Base-by-base conservation (phyloP, 164 flowering plant genomes). In the Dillenia suffruticosa region DNA sequence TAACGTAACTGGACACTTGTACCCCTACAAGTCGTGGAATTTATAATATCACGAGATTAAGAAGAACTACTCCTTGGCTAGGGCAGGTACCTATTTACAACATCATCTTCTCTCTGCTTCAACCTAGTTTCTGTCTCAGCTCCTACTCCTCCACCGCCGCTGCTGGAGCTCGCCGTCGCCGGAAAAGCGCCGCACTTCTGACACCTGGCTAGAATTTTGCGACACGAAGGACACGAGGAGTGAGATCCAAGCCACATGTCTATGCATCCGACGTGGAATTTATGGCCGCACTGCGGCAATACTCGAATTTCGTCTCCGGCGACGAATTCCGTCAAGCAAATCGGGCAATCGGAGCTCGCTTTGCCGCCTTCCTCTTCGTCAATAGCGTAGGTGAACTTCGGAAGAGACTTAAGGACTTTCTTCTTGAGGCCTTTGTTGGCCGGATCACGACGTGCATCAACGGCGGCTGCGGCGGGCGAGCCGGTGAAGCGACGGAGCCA, bases 191-290 rank as follows among this genome's bases (percentile, higher is more conserved):
- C 83, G 70, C 94, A 84, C 69, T 73, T 85, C 62, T 75, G 82
- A 60, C 92, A 84, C 69, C 83, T 61, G 3, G 75, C 59, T 0
- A 85, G 68, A 57, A 84, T 74, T 80, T 78, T 82, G 15, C 97
- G 85, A 71, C 97, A 92, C 8, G 90, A 83, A 3, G 97, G 97
- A 46, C 97, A 92, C 0, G 94, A 82, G 1, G 94, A 89, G 72
- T 86, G 92, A 10, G 95, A 79, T 32, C 82, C 81, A 2, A 90
- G 82, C 97, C 97, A 90, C 59, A 72, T 79, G 72, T 90, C 97
- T 62, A 92, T 80, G 70, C 97, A 92, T 4, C 71, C 70, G 49
- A 83, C 88, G 66, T 94, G 98, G 68, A 91, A 94, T 7, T 77
- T 82, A 61, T 94, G 98, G 9, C 82, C 85, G 69, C 98, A 94